phyloP scores from a whole-genome alignment of 305 asterid genomes.

The Salvia sclarea region DNA sequence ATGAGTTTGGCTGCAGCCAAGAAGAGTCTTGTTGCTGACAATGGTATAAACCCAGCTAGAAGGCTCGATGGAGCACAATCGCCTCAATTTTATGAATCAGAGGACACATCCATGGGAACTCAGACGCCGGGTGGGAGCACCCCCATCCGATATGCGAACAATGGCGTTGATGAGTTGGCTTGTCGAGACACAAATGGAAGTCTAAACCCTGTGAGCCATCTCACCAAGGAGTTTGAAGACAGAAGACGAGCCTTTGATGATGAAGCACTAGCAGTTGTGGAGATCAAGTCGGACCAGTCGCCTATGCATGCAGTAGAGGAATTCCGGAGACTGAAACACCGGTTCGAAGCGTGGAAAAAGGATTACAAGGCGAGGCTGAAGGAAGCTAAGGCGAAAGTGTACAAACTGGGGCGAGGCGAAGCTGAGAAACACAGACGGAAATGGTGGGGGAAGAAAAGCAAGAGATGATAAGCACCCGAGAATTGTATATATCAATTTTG shows the following conservation, averaged over 20 bases:
- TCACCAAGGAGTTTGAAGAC: constrained; percentile 72
- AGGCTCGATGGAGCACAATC: constrained; percentile 55
- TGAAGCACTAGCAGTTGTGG: constrained; percentile 63
- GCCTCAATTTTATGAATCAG: constrained; percentile 68
- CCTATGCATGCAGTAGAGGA: constrained; percentile 50
- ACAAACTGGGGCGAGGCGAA: constrained; percentile 53
- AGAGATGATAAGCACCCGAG: constrained; percentile 34
- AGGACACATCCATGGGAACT: constrained; percentile 61
- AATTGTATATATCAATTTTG: constrained; percentile 34
- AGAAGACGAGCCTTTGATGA: constrained; percentile 64
- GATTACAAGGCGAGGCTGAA: constrained; percentile 68
- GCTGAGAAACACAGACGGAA: constrained; percentile 56
- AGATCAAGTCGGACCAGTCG: constrained; percentile 52
- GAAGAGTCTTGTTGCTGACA: constrained; percentile 55
- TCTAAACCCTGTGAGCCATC: constrained; percentile 50
- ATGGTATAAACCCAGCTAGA: constrained; percentile 39
- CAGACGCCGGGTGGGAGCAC: constrained; percentile 71
- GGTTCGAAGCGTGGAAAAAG: constrained; percentile 75
- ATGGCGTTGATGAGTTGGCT: constrained; percentile 37
- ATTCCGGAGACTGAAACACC: constrained; percentile 55
- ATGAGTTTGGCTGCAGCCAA: constrained; percentile 78
- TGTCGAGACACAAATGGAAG: constrained; percentile 51
- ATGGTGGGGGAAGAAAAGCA: constrained; percentile 86
- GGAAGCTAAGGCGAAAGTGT: constrained; percentile 64
- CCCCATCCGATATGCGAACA: constrained; percentile 46